Conservation (phyloP, 2,329 filamentous ascomycete genomes). For the Phyllosticta capitalensis region DNA sequence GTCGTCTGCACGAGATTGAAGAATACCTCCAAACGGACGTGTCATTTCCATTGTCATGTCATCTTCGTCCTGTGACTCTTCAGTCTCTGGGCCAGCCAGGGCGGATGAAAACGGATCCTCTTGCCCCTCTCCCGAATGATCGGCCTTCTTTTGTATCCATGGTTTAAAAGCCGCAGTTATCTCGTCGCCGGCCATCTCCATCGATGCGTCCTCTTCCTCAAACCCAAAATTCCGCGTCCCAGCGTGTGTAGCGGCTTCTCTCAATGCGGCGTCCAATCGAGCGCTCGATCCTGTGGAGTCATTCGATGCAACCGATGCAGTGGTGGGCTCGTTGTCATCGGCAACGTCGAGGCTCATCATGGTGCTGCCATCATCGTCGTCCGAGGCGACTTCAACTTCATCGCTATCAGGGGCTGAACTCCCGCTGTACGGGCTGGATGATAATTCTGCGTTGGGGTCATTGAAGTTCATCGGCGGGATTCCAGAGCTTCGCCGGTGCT, state of each 20-base stretch:
- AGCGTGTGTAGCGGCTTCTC: slow-evolving; percentile 64
- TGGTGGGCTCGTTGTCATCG: slow-evolving; percentile 61
- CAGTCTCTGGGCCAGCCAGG: slow-evolving; percentile 17
- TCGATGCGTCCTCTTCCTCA: slow-evolving; percentile 47
- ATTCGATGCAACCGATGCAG: slow-evolving; percentile 50
- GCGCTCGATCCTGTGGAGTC: slow-evolving; percentile 57
- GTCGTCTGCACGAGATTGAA: slow-evolving; percentile 38
- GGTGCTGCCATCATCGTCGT: slow-evolving; percentile 60
- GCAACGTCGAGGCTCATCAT: slow-evolving; percentile 66
- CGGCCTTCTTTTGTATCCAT: slow-evolving; percentile 52
- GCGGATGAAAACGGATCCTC: slow-evolving; percentile 14
- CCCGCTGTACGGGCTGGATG: slow-evolving; percentile 69
- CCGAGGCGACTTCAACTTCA: slow-evolving; percentile 48
- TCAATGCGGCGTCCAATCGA: slow-evolving; percentile 66
- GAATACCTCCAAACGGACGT: slow-evolving; percentile 67
- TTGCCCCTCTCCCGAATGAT: slow-evolving; percentile 34
- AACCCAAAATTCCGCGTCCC: slow-evolving; percentile 59
- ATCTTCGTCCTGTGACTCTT: slow-evolving; percentile 43
- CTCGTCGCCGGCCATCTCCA: slow-evolving; percentile 52
- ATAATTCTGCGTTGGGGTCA: slow-evolving; percentile 55
- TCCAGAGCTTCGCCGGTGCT: slow-evolving; percentile 52
- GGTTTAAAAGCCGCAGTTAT: slow-evolving; percentile 65
- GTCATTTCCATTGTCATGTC: slow-evolving; percentile 96
- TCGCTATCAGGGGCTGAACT: slow-evolving; percentile 31
- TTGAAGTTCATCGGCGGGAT: slow-evolving; percentile 57